Percentiles rank a stretch among this genome's conserved stretches.
phyloP scores from a whole-genome alignment of 2,329 filamentous ascomycete genomes.

The Didymellaceae sp. region DNA sequence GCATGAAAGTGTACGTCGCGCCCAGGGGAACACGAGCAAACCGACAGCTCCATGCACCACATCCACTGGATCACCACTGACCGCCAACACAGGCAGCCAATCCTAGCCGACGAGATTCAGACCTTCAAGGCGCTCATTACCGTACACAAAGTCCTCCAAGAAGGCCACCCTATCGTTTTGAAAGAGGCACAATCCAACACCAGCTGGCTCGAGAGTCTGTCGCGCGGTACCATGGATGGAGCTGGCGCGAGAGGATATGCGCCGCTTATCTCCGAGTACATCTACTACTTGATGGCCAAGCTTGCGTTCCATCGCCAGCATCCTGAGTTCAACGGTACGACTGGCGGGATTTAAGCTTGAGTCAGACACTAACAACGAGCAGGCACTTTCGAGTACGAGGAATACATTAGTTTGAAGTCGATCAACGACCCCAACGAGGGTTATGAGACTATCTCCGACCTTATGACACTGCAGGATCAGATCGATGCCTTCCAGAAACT shows the following conservation, averaged over 20 bases:
- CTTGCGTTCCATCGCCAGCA: slow-evolving; percentile 96
- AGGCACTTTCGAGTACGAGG: slow-evolving; percentile 95
- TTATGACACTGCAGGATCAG: slow-evolving; percentile 96
- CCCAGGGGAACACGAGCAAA: neutral
- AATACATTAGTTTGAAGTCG: slow-evolving; percentile 96
- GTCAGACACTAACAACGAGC: slow-evolving; percentile 26
- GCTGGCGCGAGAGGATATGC: slow-evolving; percentile 89
- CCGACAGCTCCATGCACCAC: neutral
- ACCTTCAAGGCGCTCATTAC: slow-evolving; percentile 99
- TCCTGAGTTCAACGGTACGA: slow-evolving; percentile 89
- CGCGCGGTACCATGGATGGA: slow-evolving; percentile 75
- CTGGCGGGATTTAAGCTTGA: too few species aligned
- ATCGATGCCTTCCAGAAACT: slow-evolving; percentile 99
- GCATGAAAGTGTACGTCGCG: slow-evolving; percentile 87
- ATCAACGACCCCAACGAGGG: slow-evolving; percentile 99
- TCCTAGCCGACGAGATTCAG: slow-evolving; percentile 96
- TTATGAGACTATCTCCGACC: slow-evolving; percentile 91
- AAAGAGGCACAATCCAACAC: slow-evolving; percentile 88
- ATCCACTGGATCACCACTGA: slow-evolving; percentile 20
- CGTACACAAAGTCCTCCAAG: slow-evolving; percentile 95
- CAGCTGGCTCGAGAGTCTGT: slow-evolving; percentile 91
- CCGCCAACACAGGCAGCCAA: slow-evolving; percentile 75
- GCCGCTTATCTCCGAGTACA: slow-evolving; percentile 93
- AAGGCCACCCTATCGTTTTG: slow-evolving; percentile 87
- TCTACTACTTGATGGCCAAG: slow-evolving; percentile 93